A percentile compares a stretch with the other conserved stretches of the same genome.
Evolutionary conservation across 495 filamentous ascomycete species (phyloP).

Genomic region (Usnea hakonensis): DNA sequence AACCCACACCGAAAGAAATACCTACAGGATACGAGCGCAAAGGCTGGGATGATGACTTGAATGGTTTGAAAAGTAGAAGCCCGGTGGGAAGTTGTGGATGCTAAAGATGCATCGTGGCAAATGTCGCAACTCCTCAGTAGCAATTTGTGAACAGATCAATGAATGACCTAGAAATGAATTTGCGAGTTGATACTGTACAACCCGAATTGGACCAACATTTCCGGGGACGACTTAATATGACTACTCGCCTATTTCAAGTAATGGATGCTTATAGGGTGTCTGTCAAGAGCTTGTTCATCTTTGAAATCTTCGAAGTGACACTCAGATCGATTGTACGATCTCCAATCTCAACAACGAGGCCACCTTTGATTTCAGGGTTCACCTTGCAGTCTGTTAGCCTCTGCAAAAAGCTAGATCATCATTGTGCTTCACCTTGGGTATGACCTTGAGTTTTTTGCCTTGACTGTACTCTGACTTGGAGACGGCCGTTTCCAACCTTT

Average conservation of each 20-base stretch:
- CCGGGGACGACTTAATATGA: background rate
- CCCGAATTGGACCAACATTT: background rate
- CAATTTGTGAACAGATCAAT: background rate
- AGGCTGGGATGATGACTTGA: conserved; percentile 23
- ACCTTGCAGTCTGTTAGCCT: conserved; percentile 46
- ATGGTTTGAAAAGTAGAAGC: background rate
- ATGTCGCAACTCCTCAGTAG: background rate
- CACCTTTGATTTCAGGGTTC: conserved; percentile 88
- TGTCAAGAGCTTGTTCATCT: conserved; percentile 97
- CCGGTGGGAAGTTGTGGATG: background rate
- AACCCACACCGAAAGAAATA: conserved; percentile 62
- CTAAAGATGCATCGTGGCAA: background rate
- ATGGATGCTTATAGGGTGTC: conserved; percentile 70
- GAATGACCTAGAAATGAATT: background rate
- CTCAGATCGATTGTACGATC: conserved; percentile 97
- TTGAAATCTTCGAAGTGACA: conserved; percentile 88
- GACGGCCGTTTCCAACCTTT: conserved; percentile 78
- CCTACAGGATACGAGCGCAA: conserved; percentile 14
- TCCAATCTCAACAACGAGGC: conserved; percentile 91
- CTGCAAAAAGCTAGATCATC: conserved; percentile 1
- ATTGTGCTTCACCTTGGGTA: conserved; percentile 60
- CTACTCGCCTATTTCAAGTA: background rate
- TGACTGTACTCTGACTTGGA: conserved; percentile 81
- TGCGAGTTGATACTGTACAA: conserved; percentile 4
- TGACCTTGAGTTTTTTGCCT: conserved; percentile 96